Base-by-base conservation (phyloP, 2,329 filamentous ascomycete genomes). In the Aspergillus terreus region DNA sequence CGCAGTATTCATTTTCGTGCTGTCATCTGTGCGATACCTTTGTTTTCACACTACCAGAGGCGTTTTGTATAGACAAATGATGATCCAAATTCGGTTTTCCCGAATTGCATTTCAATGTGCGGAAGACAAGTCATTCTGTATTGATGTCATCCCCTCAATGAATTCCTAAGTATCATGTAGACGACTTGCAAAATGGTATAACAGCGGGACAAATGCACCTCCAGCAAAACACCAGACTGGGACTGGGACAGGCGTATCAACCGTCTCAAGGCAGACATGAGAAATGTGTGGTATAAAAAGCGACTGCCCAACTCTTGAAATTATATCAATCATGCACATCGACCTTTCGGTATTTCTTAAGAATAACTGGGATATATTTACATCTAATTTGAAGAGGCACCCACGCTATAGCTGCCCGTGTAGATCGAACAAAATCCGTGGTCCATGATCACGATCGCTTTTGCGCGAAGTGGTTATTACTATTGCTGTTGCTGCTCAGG, bases 321-420 rank as follows among this genome's bases (percentile, higher is more conserved):
- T 9, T 9, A 9, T 11, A 30, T 10, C 27, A 30, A 30, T 30
- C 27, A 17, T 38, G 10, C 14, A 38, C 35, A 38, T n/a, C 5
- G 35, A 17, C 35, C 35, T 38, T 42, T 42, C 40, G 11, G 15
- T n/a, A 19, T 6, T 12, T 23, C 40, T 11, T 21, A 6, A 21
- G 17, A 42, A 42, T 21, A 12, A 10, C 4, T 17, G 3, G 9
- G 17, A 7, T 53, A 50, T 51, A 52, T 51, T 45, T 52, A 51
- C 52, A 54, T 46, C 40, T 49, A 38, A 48, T 17, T 44, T 35
- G 35, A 49, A 42, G 23, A 19, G 17, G 19, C 51, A 47, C 42
- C 54, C 53, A 46, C 53, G 54, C 51, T 56, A 52, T 52, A 54
- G 52, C 55, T 59, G 40, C 9, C 40, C 35, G 35, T 5, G 7